Base-by-base conservation (phyloP, 768 basidiomycete species). In the Mrakia gelida region DNA sequence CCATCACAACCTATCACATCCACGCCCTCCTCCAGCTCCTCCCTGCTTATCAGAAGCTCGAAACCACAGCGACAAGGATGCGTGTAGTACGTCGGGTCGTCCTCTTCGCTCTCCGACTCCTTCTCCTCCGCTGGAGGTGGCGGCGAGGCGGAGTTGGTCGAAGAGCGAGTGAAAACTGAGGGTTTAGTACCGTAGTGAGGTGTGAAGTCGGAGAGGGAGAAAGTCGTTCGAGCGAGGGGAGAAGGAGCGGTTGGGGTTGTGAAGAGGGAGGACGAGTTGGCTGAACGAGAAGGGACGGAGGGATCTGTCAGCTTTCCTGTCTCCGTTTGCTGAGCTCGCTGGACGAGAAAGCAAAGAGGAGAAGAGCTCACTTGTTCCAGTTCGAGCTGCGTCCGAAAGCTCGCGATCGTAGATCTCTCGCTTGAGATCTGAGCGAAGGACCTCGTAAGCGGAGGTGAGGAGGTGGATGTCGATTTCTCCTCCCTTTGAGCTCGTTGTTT, bases 1-100 rank as follows among this genome's bases (percentile, higher is more conserved):
- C 85, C 85, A 30, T 82, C 83, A 80, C 86, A 86, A 0, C 82
- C 83, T 8, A 86, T 74, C 21, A 86, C 82, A 26, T 85, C 83
- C 7, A 85, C 82, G 0, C 83, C 84, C 9, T 83, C 79, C 79
- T 86, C 86, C 1, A 86, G 79, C 49, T 86, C 80, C 10, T 81
- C 81, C 8, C 75, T 63, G 8, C 83, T 82, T 76, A 86, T 83
- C 13, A 75, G 62, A 79, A 83, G 85, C 41, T 78, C 30, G 21
- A 71, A 75, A 1, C 83, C 84, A 76, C 86, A 86, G 7, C 86
- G 77, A 74, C 86, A 86, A 7, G 84, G 82, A 76, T 84, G 82
- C 5, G 84, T 84, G 77, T 84, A 86, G 76, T 81, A 82, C 8
- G 68, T 72, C 0, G 82, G 81, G 0, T 81, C 80, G 26, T 77